Evolutionary conservation across 305 asterid genomes (phyloP), one percentile per base, ranked within the genome.

Genomic region (Fraxinus dipetala): DNA sequence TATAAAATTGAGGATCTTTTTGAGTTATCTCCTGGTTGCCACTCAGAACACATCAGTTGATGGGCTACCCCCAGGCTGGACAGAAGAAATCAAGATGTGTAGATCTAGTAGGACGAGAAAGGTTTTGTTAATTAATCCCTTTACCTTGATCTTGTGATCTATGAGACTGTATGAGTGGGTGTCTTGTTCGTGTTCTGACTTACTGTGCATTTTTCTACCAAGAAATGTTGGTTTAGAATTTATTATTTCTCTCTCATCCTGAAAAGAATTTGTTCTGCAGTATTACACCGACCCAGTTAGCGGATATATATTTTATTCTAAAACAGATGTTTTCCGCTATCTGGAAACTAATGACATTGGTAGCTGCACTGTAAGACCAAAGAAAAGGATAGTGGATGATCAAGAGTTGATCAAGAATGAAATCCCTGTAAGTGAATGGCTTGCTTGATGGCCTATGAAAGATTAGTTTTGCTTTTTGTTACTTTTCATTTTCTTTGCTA

Each of bases 31-130:
- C 76, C 84, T 92, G 97, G 90, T 82, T 84, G 82, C 84, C 56
- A 48, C 48, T 81, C 85, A 83, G 85, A 81, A 79, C 40, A 59
- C 80, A 59, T 85, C 89, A 22, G 85, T 77, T 38, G 89, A 83
- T 82, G 92, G 83, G 72, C 85, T 90, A 79, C 93, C 93, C 32
- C 83, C 90, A 74, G 97, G 97, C 79, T 94, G 98, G 98, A 88
- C 84, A 43, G 90, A 83, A 84, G 95, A 90, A 88, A 45, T 85
- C 85, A 86, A 84, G 83, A 84, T 84, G 38, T 86, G 90, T 75
- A 88, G 84, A 80, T 79, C 51, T 13, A 22, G 6, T 28, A 89
- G 67, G 83, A 86, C 22, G 20, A 89, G 87, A 85, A 88, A 79
- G 82, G 92, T 90, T 85, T 90, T 92, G 90, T 94, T 94, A 90